Evolutionary conservation across 2,329 filamentous ascomycete species (phyloP).

Genomic region (Lasiodiplodia citricola): DNA sequence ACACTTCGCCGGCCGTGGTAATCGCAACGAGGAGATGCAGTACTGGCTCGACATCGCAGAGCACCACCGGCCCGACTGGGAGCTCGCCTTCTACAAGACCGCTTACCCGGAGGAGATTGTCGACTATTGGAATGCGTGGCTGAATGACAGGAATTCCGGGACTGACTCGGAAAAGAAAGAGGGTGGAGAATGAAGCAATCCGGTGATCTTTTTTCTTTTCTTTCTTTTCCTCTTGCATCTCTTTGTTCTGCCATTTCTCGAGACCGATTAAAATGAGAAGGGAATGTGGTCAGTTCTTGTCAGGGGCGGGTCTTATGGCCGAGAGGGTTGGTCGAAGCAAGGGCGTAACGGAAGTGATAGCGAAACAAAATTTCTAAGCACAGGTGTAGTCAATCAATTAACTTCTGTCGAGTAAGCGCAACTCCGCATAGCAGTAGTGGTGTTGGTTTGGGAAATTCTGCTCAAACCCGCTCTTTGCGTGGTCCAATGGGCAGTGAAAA

Average conservation of each 20-base stretch:
- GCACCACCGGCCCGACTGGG: constrained; percentile 46
- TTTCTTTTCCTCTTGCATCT: background rate
- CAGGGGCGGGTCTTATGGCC: background rate
- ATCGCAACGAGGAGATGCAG: constrained; percentile 42
- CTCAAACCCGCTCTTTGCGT: background rate
- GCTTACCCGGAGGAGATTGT: constrained; percentile 41
- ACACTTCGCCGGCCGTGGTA: constrained; percentile 48
- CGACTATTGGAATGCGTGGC: constrained; percentile 28
- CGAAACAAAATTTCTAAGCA: background rate
- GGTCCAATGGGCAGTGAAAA: background rate
- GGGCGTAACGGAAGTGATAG: background rate
- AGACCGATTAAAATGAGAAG: no score
- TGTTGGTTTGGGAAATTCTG: background rate
- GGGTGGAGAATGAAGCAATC: background rate
- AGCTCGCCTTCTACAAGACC: constrained; percentile 44
- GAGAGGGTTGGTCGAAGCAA: background rate
- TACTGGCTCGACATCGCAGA: constrained; percentile 47
- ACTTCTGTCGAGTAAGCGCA: background rate
- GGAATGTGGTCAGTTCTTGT: background rate
- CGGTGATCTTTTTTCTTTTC: background rate
- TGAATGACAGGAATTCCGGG: background rate
- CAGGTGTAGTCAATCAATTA: background rate
- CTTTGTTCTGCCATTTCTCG: no score
- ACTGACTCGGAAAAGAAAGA: background rate
- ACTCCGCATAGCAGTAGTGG: background rate